Conservation (phyloP, 192 early-diverging fungal genomes). For the Paraglomus brasilianum region DNA sequence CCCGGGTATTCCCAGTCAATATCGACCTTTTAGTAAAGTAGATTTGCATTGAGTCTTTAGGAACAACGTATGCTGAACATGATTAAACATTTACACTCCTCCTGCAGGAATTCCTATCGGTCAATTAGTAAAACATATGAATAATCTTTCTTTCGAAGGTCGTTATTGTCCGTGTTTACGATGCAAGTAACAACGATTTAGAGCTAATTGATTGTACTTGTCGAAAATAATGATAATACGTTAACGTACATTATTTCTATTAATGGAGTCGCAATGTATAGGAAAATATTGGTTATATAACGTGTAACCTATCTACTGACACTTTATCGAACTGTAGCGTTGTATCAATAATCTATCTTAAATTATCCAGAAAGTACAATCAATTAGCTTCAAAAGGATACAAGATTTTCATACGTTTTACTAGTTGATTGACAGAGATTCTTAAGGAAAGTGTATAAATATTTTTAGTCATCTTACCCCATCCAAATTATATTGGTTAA, state of each 20-base stretch:
- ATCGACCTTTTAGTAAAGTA: background rate
- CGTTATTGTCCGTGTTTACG: slow-evolving; percentile 41
- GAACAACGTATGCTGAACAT: background rate
- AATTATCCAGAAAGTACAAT: no score
- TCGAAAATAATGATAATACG: no score
- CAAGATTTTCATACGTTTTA: background rate
- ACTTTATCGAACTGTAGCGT: no score
- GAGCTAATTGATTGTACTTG: slow-evolving; percentile 20
- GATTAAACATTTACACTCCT: background rate
- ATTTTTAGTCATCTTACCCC: slow-evolving; percentile 46
- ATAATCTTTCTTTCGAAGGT: slow-evolving; percentile 29
- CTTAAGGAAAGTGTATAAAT: slow-evolving; percentile 45
- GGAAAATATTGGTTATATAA: no score
- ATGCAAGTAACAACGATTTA: slow-evolving; percentile 34
- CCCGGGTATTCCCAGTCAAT: slow-evolving; percentile 65
- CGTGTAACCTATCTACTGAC: background rate
- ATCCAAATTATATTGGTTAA: slow-evolving; percentile 57
- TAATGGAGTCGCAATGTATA: no score
- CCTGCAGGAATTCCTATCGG: background rate
- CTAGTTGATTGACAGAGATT: background rate
- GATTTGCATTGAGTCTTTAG: background rate
- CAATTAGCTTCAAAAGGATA: slow-evolving; percentile 6
- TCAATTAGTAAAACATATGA: slow-evolving; percentile 1
- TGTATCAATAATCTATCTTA: no score
- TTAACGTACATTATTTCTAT: no score